Conservation (phyloP, 257 asterid species). For the Primulina huaijiensis region DNA sequence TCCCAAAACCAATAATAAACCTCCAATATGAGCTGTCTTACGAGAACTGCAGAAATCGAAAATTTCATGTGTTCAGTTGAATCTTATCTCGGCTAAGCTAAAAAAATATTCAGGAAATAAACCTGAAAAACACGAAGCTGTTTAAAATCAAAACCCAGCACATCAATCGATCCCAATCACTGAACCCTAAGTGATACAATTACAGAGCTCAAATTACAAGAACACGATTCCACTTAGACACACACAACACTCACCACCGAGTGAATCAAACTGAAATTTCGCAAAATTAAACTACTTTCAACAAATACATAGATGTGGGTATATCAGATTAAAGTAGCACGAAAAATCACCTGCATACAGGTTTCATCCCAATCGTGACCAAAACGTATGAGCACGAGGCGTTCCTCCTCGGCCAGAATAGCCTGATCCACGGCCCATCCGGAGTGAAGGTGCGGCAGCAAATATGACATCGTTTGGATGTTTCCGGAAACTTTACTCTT, state of each 20-base stretch:
- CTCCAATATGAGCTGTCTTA: background rate
- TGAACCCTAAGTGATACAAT: conserved; percentile 21
- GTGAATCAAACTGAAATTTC: background rate
- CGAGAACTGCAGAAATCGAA: background rate
- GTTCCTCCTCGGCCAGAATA: conserved; percentile 91
- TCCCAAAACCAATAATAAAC: background rate
- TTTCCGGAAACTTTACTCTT: background rate
- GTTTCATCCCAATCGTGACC: conserved; percentile 98
- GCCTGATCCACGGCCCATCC: conserved; percentile 99
- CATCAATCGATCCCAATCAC: background rate
- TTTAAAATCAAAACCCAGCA: conserved; percentile 6
- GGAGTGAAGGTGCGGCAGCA: conserved; percentile 87
- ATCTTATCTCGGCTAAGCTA: background rate
- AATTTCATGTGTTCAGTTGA: background rate
- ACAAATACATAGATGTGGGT: background rate
- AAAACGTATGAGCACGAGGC: conserved; percentile 88
- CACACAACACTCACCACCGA: background rate
- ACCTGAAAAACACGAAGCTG: background rate
- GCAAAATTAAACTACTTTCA: background rate
- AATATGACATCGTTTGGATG: conserved; percentile 59
- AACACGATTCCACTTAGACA: background rate
- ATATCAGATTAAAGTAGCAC: background rate
- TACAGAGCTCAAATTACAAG: conserved; percentile 3
- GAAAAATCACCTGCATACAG: conserved; percentile 75
- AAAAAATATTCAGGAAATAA: background rate